These are phyloP conservation scores for Solanum lignicaule DNA, from an alignment of 257 asterid genomes.

Conservation along the genomic window DNA sequence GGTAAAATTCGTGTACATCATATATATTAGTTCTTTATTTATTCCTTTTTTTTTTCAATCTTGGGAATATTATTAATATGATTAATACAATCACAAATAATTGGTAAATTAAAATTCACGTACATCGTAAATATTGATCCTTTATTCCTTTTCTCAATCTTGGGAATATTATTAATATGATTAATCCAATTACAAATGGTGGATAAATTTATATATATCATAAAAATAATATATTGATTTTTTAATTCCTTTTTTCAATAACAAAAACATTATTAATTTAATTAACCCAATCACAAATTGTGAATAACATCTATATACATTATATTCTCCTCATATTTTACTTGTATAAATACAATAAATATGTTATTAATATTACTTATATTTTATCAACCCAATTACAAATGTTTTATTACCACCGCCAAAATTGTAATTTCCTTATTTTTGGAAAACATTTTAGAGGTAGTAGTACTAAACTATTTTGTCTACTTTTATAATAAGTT, in stretches of 20 bases:
- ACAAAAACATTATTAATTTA: neutral
- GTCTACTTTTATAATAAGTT: neutral
- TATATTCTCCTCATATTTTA: neutral
- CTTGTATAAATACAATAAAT: neutral
- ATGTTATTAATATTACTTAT: neutral
- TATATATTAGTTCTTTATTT: neutral
- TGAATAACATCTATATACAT: neutral
- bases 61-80: neutral
- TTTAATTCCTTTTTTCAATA: neutral
- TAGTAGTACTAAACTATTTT: neutral
- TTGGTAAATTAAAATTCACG: neutral
- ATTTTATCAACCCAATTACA: neutral
- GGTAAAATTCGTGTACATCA: neutral
- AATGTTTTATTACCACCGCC: neutral
- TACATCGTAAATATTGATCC: neutral
- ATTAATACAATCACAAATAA: neutral
- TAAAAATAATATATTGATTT: neutral
- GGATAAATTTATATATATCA: neutral
- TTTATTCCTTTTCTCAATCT: neutral
- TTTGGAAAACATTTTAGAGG: neutral
- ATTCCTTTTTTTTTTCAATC: neutral
- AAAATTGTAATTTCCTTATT: neutral
- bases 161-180: neutral
- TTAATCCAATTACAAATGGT: neutral
- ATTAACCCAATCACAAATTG: neutral